Percentiles rank a stretch among this genome's conserved stretches.
Conservation (phyloP, 1,284 basidiomycete genomes). For the Melanopsichium pennsylvanicum region DNA sequence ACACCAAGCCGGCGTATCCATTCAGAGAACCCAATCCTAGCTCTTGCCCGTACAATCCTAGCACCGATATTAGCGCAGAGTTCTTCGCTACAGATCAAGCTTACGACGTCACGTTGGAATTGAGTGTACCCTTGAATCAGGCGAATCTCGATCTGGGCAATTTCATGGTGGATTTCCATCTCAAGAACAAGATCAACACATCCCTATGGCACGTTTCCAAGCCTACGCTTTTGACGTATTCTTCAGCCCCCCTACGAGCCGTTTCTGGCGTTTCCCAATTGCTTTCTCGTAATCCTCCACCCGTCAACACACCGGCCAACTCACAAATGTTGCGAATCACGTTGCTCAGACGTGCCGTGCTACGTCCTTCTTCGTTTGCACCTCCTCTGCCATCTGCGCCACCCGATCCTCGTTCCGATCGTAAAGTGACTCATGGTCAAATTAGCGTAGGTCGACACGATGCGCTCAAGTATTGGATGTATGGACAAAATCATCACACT, state of each 20-base stretch:
- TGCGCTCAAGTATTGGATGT: conserved; percentile 52
- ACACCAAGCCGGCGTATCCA: neutral
- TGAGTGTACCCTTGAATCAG: conserved; percentile 56
- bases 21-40: conserved; percentile 24
- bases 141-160: conserved; percentile 62
- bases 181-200: conserved; percentile 29
- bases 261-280: conserved; percentile 31
- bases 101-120: conserved; percentile 63
- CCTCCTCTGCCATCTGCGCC: conserved; percentile 24
- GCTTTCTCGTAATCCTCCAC: conserved; percentile 42
- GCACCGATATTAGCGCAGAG: conserved; percentile 13
- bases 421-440: conserved; percentile 39
- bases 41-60: conserved; percentile 27
- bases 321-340: conserved; percentile 52
- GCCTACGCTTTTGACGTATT: conserved; percentile 40
- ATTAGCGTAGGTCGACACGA: conserved; percentile 53
- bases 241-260: conserved; percentile 41
- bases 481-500: conserved; percentile 45
- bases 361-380: conserved; percentile 35
- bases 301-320: conserved; percentile 12
- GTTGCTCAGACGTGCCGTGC: conserved; percentile 44
- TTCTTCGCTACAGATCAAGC: conserved; percentile 58
- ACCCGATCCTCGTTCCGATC: conserved; percentile 22
- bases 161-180: conserved; percentile 59
- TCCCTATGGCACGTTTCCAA: conserved; percentile 40